phyloP scores from a whole-genome alignment of 805 yeast species.

The Monosporozyma unispora region DNA sequence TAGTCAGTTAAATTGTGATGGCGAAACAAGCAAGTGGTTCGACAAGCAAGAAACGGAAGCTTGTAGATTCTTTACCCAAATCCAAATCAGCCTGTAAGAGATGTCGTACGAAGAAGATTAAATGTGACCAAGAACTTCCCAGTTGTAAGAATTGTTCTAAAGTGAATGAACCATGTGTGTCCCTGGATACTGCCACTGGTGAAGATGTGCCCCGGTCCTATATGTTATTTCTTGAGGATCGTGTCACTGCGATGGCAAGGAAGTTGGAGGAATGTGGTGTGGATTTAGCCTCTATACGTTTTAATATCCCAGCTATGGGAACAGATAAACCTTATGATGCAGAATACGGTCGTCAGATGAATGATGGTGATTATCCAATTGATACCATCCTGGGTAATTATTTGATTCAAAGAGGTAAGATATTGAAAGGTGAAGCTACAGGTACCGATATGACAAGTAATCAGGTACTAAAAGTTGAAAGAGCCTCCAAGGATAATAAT shows the following conservation, averaged over 20 bases:
- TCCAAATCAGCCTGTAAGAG: slow-evolving; percentile 80
- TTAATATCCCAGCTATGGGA: slow-evolving; percentile 23
- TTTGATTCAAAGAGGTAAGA: slow-evolving; percentile 18
- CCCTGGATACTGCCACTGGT: slow-evolving; percentile 82
- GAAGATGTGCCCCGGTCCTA: slow-evolving; percentile 77
- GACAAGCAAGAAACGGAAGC: background rate
- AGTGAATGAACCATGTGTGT: slow-evolving; percentile 67
- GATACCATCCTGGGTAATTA: slow-evolving; percentile 22
- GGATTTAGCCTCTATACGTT: slow-evolving; percentile 23
- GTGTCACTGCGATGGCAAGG: slow-evolving; percentile 47
- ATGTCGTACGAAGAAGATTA: slow-evolving; percentile 61
- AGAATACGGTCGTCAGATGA: background rate
- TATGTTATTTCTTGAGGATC: slow-evolving; percentile 60
- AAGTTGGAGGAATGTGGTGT: slow-evolving; percentile 38
- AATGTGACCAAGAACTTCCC: slow-evolving; percentile 53
- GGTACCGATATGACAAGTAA: background rate
- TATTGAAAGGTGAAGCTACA: slow-evolving; percentile 3
- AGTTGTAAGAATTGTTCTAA: slow-evolving; percentile 46
- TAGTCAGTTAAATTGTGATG: background rate
- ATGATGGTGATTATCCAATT: slow-evolving; percentile 12
- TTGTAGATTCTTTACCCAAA: slow-evolving; percentile 35
- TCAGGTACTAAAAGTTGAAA: background rate
- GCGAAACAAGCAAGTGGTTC: background rate
- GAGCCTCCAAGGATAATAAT: background rate
- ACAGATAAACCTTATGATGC: slow-evolving; percentile 21